Evolutionary conservation across 805 yeast genomes (phyloP), one percentile per base, ranked within the genome.

Genomic region (Wickerhamiella kurtzmanii): DNA sequence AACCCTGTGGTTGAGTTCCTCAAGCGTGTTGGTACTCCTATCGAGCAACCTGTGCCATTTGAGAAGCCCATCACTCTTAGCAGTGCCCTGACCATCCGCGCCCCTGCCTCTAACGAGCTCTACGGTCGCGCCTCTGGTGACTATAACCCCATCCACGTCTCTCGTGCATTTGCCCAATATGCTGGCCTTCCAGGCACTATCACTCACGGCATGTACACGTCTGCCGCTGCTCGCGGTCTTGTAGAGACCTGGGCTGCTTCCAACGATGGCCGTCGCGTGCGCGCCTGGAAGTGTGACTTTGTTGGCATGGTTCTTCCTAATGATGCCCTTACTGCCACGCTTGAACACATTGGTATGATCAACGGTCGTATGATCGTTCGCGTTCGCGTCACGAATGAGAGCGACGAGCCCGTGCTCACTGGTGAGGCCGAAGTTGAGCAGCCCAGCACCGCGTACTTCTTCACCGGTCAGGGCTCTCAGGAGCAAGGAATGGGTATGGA

Each of bases 401-500:
- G 19, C 16, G 38, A 36, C 17, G 76, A 75, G 50, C 67, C 74
- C 37, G 98, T 92, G 18, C 73, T 92, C 58, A 65, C 74, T 46
- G 99, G 97, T 70, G 95, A 86, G 71, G 99, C 99, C 48, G 98
- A 92, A 72, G 88, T 94, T 60, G 97, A 92, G 59, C 99, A 92
- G 71, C 98, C 99, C 32, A 82, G 81, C 46, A 84, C 97, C 40
- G 82, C 98, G 18, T 92, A 84, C 65, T 95, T 92, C 49, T 92
- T 94, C 71, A 92, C 99, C 55, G 99, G 98, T 64, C 99, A 92
- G 74, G 99, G 99, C 67, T 89, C 98, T 51, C 99, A 92, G 70
- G 98, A 94, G 68, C 98, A 94, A 73, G 96, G 96, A 65, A 92
- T 92, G 99, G 98, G 99, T 75, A 92, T 92, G 99, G 98, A 92